Base-by-base conservation (phyloP, 2,329 filamentous ascomycete genomes). In the Aureobasidium subglaciale region DNA sequence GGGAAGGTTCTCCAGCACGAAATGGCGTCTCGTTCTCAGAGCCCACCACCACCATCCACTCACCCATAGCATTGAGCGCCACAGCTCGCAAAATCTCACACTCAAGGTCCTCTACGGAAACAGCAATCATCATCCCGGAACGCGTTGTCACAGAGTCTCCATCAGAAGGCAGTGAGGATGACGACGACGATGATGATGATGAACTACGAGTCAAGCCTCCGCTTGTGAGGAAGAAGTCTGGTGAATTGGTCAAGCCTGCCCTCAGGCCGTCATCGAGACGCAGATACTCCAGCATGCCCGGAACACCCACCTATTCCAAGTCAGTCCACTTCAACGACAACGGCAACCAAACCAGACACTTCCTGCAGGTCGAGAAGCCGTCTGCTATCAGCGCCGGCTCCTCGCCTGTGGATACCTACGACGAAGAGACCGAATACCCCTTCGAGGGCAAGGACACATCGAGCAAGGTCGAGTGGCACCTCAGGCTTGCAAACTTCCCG, bases 291-390 rank as follows among this genome's bases (percentile, higher is more conserved):
- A 97, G 92, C 74, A 95, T 97, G 89, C 93, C 93, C 8, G 93
- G 93, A 55, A 99, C 93, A 0, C 93, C 93, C 0, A 93, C 92
- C 8, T 97, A 92, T 68, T 87, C 87, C 63, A 99, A 99, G 71
- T 90, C 88, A 11, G 93, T 99, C n/a, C 93, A 99, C 72, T 99
- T 99, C 68, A 93, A 97, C 72, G 89, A 92, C 24, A 89, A 96
- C 67, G 83, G 97, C 35, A 93, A 97, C 73, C 92, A 97, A 64
- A 92, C 97, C 35, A 84, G 93, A 29, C 93, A 97, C 69, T 99
- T 99, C 70, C 77, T 96, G 20, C 90, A 96, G 68, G 86, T 96
- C 6, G 93, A 99, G 67, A 84, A 89, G 56, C 93, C 93, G 2
- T 84, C 95, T n/a, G 93, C 93, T 48, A 93, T 99, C 68, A 97